Base-by-base conservation (phyloP, 805 yeast species). In the Spathaspora gorwiae region DNA sequence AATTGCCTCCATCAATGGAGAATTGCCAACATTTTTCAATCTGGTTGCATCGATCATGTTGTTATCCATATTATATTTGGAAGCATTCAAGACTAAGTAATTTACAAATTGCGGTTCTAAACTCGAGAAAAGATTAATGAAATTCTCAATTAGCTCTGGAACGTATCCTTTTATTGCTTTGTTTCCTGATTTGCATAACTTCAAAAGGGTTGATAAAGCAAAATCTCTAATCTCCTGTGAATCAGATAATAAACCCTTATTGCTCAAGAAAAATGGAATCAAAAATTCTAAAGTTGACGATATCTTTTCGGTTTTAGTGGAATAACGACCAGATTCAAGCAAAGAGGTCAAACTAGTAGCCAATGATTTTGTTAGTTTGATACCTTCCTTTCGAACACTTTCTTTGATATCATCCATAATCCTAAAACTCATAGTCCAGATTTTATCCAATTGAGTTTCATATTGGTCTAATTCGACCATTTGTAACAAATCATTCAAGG, bases 401-500 rank as follows among this genome's bases (percentile, higher is more conserved):
- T 88, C 97, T 62, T 94, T 94, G 47, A 92, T 88, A 67, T 92
- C 98, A 66, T 92, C 99, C 78, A 92, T 79, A 0, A 80, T 79
- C 56, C 99, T 76, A 67, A 92, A 90, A 40, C 90, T 83, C 86
- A 87, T 83, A 5, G 76, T 72, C 97, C 97, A 92, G 30, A 92
- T 79, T 5, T 80, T 81, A 47, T 86, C 84, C 47, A 85, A 56
- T 8, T 66, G 57, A 9, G 57, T 51, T 33, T 78, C 78, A 54
- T 83, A 84, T 11, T 60, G 66, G 9, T 77, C 80, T 24, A 79
- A 54, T 0, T 82, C 73, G 26, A 76, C 72, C n/a, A 81, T 73
- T 49, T 82, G 85, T 11, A 94, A 62, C 14, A 92, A 63, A 51
- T 88, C 90, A 30, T 78, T 68, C 44, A 87, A 62, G 0, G 90